phyloP scores from a whole-genome alignment of 2,329 filamentous ascomycete species.

The Nemania bipapillata region DNA sequence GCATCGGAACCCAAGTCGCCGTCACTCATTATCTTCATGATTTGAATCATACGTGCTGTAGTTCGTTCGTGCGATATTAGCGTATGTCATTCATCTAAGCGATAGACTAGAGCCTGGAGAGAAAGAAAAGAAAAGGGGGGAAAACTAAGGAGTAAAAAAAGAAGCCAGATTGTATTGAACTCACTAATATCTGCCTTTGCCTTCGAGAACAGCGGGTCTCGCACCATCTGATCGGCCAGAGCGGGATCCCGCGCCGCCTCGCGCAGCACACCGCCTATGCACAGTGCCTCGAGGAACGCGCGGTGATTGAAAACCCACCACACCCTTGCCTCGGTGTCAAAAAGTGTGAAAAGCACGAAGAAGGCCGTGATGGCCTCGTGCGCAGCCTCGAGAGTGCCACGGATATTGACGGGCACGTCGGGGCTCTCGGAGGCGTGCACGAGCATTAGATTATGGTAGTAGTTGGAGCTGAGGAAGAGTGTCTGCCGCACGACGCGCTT shows the following conservation, averaged over 20 bases:
- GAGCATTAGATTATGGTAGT: conserved; percentile 84
- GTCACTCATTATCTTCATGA: conserved; percentile 68
- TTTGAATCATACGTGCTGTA: conserved; percentile 71
- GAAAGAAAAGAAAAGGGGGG: not conserved
- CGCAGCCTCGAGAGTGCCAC: conserved; percentile 77
- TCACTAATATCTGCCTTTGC: conserved; percentile 70
- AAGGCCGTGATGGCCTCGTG: conserved; percentile 79
- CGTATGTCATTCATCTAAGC: not conserved
- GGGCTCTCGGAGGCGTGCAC: conserved; percentile 76
- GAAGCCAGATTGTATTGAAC: conserved; percentile 42
- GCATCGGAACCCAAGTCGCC: conserved; percentile 67
- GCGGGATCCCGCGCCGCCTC: conserved; percentile 61
- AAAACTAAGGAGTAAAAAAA: too few relatives aligned
- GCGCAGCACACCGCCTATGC: conserved; percentile 70
- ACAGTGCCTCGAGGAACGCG: conserved; percentile 79
- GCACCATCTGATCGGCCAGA: conserved; percentile 58
- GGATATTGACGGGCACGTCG: conserved; percentile 72
- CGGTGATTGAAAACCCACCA: conserved; percentile 89
- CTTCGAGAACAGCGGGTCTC: conserved; percentile 69
- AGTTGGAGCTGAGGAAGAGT: conserved; percentile 82
- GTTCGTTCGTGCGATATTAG: conserved; percentile 15
- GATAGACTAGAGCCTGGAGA: not conserved
- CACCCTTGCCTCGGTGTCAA: conserved; percentile 77
- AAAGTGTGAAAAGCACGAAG: conserved; percentile 75
- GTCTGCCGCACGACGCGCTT: conserved; percentile 78